Evolutionary conservation across 2,329 filamentous ascomycete genomes (phyloP).

Genomic region (Alternaria atra): DNA sequence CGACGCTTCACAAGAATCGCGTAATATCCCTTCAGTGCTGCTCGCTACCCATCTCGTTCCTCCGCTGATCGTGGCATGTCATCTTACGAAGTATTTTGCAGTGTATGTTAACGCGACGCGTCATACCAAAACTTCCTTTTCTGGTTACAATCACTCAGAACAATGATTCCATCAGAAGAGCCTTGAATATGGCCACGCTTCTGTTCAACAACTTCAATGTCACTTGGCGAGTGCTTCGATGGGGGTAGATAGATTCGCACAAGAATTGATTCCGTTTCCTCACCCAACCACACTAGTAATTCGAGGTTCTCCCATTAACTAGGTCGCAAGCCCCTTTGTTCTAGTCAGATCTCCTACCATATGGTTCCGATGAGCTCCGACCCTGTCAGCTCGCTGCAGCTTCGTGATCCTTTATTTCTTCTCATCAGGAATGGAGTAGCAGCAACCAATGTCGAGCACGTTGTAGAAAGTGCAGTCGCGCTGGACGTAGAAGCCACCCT

Average conservation of each 20-base stretch:
- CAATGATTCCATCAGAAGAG: not conserved
- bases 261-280: not conserved
- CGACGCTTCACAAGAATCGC: not conserved
- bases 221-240: not conserved
- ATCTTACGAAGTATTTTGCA: not conserved
- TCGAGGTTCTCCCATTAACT: not conserved
- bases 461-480: slow-evolving; percentile 43
- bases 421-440: slow-evolving; percentile 37
- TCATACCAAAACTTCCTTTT: not conserved
- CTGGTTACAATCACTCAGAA: not conserved
- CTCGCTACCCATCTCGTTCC: not conserved
- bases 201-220: not conserved
- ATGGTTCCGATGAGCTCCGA: not conserved
- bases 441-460: slow-evolving; percentile 42
- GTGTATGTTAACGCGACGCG: not conserved
- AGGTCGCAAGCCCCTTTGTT: not conserved
- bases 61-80: not conserved
- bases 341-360: not conserved
- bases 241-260: not conserved
- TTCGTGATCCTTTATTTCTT: slow-evolving; percentile 10
- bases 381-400: not conserved
- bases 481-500: slow-evolving; percentile 43
- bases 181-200: not conserved
- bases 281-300: not conserved
- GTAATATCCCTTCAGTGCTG: not conserved